Evolutionary conservation across 768 basidiomycete genomes (phyloP).

Genomic region (Amanita jacksonii): DNA sequence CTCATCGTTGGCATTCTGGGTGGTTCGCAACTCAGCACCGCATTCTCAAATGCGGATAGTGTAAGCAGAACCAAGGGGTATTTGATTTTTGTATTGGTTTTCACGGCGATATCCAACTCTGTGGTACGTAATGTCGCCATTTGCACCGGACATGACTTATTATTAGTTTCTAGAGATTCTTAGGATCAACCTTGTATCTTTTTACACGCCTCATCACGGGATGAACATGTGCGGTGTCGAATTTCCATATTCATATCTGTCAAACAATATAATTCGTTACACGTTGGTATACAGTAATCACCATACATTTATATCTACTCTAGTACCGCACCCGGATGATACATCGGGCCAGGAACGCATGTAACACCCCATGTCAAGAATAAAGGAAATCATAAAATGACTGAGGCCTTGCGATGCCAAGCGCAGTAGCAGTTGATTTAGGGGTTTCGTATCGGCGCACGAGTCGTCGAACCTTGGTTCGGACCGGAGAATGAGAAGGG

Average conservation of each 20-base stretch:
- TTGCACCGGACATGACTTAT: slow-evolving; percentile 4
- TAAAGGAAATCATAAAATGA: slow-evolving; percentile 39
- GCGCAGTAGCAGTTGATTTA: slow-evolving; percentile 2
- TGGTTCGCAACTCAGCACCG: slow-evolving; percentile 42
- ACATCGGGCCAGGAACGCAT: too few relatives aligned
- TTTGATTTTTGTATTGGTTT: slow-evolving; percentile 70
- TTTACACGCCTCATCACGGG: slow-evolving; percentile 21
- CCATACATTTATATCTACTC: too few relatives aligned
- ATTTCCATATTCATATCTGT: too few relatives aligned
- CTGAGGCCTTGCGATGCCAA: slow-evolving; percentile 7
- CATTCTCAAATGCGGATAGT: slow-evolving; percentile 43
- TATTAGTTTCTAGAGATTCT: slow-evolving; percentile 17
- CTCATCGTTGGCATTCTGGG: slow-evolving; percentile 62
- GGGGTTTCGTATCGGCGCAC: slow-evolving; percentile 8
- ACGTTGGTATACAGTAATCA: too few relatives aligned
- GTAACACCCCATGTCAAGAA: slow-evolving; percentile 13
- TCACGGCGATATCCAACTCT: slow-evolving; percentile 70
- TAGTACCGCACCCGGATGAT: too few relatives aligned
- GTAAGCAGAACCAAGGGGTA: slow-evolving; percentile 61
- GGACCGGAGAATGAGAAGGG: slow-evolving; percentile 44
- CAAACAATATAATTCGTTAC: too few relatives aligned
- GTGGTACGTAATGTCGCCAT: slow-evolving; percentile 29
- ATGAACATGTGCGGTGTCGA: slow-evolving; percentile 11
- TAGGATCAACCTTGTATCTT: slow-evolving; percentile 22
- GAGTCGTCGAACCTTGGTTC: slow-evolving; percentile 20